These are phyloP conservation scores for Lodderomyces parapsilosis DNA, from an alignment of 1,139 yeast genomes.

Conservation along the genomic window DNA sequence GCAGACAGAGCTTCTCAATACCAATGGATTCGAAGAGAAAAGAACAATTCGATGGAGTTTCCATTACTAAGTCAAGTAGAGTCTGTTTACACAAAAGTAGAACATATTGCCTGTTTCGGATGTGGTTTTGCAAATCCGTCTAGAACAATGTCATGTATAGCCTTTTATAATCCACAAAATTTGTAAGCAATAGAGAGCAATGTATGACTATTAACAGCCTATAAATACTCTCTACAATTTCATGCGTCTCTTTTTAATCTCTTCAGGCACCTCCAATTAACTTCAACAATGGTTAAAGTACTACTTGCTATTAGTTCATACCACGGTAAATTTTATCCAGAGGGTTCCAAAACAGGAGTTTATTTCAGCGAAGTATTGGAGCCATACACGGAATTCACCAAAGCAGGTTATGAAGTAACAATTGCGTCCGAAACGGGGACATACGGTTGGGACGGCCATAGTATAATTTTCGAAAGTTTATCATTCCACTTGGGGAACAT, in stretches of 20 bases:
- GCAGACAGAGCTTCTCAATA: no score
- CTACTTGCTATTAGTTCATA: constrained; percentile 54
- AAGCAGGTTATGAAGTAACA: constrained; percentile 51
- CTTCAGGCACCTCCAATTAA: background rate
- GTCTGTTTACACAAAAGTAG: background rate
- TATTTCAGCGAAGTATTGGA: constrained; percentile 57
- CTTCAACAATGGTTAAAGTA: constrained; percentile 27
- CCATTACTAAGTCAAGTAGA: no score
- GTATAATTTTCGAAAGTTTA: constrained; percentile 38
- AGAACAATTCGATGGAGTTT: no score
- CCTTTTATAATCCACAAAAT: background rate
- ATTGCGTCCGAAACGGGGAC: constrained; percentile 59
- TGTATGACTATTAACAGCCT: background rate
- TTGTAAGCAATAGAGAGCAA: background rate
- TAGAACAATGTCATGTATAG: background rate
- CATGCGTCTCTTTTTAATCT: background rate
- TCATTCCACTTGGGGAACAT: constrained; percentile 36
- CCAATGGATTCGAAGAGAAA: no score
- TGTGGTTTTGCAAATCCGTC: background rate
- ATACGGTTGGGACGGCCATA: constrained; percentile 55
- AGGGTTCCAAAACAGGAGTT: constrained; percentile 57
- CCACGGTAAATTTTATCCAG: constrained; percentile 48
- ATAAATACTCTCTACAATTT: background rate
- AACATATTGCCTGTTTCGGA: background rate
- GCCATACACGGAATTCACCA: constrained; percentile 48